Conservation (phyloP, 371 early-diverging fungal species). For the Circinella umbellata region DNA sequence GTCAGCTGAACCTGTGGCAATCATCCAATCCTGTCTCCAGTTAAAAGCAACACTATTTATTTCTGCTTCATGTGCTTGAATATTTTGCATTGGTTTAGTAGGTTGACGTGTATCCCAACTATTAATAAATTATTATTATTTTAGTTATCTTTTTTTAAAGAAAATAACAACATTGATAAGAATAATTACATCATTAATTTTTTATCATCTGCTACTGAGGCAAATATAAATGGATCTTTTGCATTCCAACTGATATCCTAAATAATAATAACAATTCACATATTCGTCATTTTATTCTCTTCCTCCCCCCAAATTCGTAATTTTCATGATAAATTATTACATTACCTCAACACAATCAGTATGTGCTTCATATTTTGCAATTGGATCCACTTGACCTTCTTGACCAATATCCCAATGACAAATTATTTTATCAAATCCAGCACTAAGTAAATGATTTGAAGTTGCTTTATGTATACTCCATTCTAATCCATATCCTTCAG, state of each 20-base stretch:
- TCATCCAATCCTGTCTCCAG: conserved; percentile 82
- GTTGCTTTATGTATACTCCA: conserved; percentile 70
- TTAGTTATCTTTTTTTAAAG: neutral
- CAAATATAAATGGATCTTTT: conserved; percentile 82
- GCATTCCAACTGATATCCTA: conserved; percentile 96
- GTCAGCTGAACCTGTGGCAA: conserved; percentile 97
- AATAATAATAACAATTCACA: neutral
- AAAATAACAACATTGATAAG: conserved; percentile 7
- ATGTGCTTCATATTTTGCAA: conserved; percentile 81
- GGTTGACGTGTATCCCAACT: conserved; percentile 75
- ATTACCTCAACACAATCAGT: conserved; percentile 88
- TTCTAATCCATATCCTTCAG: conserved; percentile 92
- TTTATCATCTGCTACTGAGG: conserved; percentile 96
- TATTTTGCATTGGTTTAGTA: conserved; percentile 67
- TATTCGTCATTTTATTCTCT: too few species aligned
- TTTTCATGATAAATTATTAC: neutral
- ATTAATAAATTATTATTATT: neutral
- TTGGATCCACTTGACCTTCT: conserved; percentile 73
- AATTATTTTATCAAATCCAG: conserved; percentile 84
- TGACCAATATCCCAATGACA: conserved; percentile 70
- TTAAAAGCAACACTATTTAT: conserved; percentile 95
- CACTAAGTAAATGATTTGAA: conserved; percentile 81
- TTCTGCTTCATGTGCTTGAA: conserved; percentile 90
- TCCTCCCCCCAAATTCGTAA: neutral
- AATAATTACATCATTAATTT: conserved; percentile 80